A percentile compares a stretch with the other conserved stretches of the same genome.
Evolutionary conservation across 2,329 filamentous ascomycete species (phyloP).

Genomic region (Claviceps cyperi): DNA sequence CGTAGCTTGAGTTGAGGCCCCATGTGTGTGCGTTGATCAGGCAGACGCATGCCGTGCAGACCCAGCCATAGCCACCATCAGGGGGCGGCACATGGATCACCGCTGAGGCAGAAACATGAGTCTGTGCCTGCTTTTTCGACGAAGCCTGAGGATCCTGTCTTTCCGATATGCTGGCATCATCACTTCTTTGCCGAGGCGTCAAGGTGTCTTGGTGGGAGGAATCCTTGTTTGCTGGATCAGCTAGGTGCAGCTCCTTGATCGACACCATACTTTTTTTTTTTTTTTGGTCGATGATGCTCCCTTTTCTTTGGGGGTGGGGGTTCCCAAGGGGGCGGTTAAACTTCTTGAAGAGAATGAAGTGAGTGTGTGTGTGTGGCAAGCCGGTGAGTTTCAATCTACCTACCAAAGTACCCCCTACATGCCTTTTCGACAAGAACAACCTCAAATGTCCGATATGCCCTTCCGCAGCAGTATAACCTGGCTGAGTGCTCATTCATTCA

Average conservation of each 20-base stretch:
- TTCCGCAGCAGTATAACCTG: too few species aligned
- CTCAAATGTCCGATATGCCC: too few species aligned
- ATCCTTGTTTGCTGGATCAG: background rate
- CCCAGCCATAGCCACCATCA: slow-evolving; percentile 44
- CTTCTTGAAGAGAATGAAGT: too few species aligned
- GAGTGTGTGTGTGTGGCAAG: too few species aligned
- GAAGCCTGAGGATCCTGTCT: background rate
- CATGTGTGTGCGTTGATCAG: slow-evolving; percentile 57
- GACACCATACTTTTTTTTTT: background rate
- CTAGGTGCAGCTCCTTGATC: background rate
- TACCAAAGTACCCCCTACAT: too few species aligned
- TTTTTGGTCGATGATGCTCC: background rate
- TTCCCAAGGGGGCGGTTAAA: too few species aligned
- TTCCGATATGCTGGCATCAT: background rate
- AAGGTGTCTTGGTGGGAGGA: background rate
- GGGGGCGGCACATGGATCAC: slow-evolving; percentile 21
- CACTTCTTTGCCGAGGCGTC: background rate
- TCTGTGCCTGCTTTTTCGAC: background rate
- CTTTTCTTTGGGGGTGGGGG: background rate
- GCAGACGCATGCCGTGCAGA: slow-evolving; percentile 23
- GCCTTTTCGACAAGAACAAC: too few species aligned
- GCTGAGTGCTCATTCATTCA: too few species aligned
- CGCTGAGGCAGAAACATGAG: background rate
- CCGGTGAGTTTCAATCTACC: too few species aligned
- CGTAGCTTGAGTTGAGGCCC: slow-evolving; percentile 46